phyloP scores from a whole-genome alignment of 2,329 filamentous ascomycete genomes.

The Aspergillus sp. region DNA sequence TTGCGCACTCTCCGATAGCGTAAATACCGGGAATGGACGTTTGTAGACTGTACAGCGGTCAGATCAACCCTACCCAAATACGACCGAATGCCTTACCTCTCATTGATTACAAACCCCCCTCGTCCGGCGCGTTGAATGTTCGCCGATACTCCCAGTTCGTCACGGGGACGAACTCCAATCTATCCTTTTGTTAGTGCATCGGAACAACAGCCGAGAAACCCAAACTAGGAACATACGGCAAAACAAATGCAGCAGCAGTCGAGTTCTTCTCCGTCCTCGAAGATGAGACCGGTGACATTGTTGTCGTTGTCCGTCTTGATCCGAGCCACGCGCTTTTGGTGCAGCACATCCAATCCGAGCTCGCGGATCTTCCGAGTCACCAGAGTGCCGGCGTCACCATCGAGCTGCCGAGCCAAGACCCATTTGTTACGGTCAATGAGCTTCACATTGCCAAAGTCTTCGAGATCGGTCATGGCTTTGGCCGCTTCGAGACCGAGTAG shows the following conservation, averaged over 20 bases:
- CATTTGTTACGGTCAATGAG: conserved; percentile 79
- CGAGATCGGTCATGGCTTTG: conserved; percentile 85
- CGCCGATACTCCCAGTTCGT: conserved; percentile 68
- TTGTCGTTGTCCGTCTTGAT: conserved; percentile 68
- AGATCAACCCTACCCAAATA: neutral
- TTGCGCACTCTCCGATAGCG: conserved; percentile 87
- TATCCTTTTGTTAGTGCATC: conserved; percentile 20
- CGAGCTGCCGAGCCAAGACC: conserved; percentile 79
- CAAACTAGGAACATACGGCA: conserved; percentile 49
- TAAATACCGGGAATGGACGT: conserved; percentile 74
- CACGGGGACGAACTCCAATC: conserved; percentile 78
- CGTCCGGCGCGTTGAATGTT: conserved; percentile 70
- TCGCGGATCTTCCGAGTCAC: conserved; percentile 76
- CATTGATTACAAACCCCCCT: conserved; percentile 65
- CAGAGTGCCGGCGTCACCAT: conserved; percentile 74
- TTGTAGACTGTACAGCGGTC: conserved; percentile 46
- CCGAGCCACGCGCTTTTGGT: conserved; percentile 70
- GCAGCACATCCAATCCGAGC: conserved; percentile 76
- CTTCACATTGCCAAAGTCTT: conserved; percentile 69
- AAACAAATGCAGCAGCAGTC: conserved; percentile 82
- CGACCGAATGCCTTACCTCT: conserved; percentile 22
- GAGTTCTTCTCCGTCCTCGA: conserved; percentile 77
- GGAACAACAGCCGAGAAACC: neutral
- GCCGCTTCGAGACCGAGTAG: conserved; percentile 83
- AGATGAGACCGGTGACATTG: conserved; percentile 68